Base-by-base conservation (phyloP, 192 early-diverging fungal genomes). In the Coemansia sp. region DNA sequence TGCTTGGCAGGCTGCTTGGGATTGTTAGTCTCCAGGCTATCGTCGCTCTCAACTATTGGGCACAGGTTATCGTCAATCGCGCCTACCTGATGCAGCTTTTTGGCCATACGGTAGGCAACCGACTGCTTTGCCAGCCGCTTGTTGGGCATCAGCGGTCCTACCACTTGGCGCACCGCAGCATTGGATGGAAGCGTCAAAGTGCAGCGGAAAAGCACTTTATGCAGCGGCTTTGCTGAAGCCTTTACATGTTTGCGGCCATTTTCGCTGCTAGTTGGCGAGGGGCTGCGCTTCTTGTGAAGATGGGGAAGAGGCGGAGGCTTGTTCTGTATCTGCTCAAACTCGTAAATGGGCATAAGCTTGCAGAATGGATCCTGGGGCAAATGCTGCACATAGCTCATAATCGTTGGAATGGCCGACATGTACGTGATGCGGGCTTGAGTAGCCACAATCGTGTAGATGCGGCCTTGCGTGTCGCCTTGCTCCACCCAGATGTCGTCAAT, bases 361-460 rank as follows among this genome's bases (percentile, higher is more conserved):
- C 69, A 85, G 41, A 66, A 83, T 37, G 55, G 43, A 64, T 93
- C 90, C 6, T 71, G 56, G 0, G 91, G 85, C n/a, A 94, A 80
- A 0, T 72, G 55, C 28, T 69, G 76, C 52, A 93, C 93, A 53
- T 91, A 97, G 26, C 81, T 76, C 70, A 89, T 43, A 0, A 97
- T 34, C 0, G 87, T 62, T 1, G 69, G 36, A 2, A 91, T 60
- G 7, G 93, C 81, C 1, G 86, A 87, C 37, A 86, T 64, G 20
- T 87, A 67, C 0, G 91, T 90, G 6, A 90, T 79, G 1, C 76
- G 71, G 0, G 94, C 94, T 8, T 86, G 81, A 0, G 91, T 92
- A 0, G 73, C 17, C 3, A 69, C 51, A 1, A 93, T 79, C 6
- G 70, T 70, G 59, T 87, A 91, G 9, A 76, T 75, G 16, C 73